These are phyloP conservation scores for Alternaria tenuissima DNA, from an alignment of 2,329 filamentous ascomycete species.

Conservation along the genomic window DNA sequence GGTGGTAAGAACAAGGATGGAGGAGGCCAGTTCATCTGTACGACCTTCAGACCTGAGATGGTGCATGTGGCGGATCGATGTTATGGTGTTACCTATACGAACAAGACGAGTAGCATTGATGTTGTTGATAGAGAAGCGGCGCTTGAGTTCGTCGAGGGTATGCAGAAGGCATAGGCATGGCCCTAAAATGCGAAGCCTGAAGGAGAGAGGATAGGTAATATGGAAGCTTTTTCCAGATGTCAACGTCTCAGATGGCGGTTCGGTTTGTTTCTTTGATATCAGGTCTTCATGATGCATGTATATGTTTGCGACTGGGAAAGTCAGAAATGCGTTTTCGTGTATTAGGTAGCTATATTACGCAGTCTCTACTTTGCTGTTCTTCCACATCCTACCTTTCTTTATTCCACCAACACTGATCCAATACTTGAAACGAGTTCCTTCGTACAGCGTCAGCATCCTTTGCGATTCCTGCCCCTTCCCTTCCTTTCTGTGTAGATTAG, in stretches of 20 bases:
- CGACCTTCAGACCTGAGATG: conserved; percentile 97
- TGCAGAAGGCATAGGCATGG: conserved; percentile 56
- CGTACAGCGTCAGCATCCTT: neutral
- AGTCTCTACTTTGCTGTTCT: neutral
- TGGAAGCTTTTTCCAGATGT: neutral
- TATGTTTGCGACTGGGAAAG: neutral
- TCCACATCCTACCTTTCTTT: neutral
- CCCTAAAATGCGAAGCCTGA: neutral
- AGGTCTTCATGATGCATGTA: neutral
- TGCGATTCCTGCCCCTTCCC: neutral
- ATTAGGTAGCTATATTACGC: neutral
- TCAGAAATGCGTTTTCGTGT: neutral
- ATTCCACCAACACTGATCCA: neutral
- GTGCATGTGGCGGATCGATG: conserved; percentile 95
- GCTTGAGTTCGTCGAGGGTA: conserved; percentile 91
- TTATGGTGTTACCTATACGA: conserved; percentile 90
- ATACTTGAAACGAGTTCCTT: neutral
- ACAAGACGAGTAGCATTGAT: conserved; percentile 94
- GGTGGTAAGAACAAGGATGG: conserved; percentile 53
- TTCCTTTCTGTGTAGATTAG: neutral
- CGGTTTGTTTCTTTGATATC: neutral
- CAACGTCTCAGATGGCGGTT: neutral
- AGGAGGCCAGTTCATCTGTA: conserved; percentile 91
- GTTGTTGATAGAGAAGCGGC: conserved; percentile 88
- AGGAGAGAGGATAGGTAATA: neutral